Evolutionary conservation across 495 filamentous ascomycete genomes (phyloP).

Genomic region (Haplographium delicatum): DNA sequence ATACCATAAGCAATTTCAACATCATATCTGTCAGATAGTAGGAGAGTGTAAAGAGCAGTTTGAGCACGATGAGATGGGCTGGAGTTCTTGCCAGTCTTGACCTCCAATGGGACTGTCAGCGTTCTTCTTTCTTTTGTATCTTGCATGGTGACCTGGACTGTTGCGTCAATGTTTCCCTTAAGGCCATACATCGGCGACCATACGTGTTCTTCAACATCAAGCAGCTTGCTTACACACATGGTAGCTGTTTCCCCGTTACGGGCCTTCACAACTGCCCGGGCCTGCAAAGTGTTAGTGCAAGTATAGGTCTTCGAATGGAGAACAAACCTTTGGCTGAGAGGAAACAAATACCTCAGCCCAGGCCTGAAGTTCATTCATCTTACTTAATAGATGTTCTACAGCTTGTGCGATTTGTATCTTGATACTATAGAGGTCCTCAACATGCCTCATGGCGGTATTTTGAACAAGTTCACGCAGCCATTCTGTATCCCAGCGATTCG

Average conservation of each 20-base stretch:
- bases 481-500: conserved; percentile 70
- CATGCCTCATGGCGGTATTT: conserved; percentile 58
- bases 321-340: conserved; percentile 59
- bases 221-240: conserved; percentile 84
- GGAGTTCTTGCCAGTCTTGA: conserved; percentile 86
- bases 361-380: conserved; percentile 66
- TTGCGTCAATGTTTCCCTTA: conserved; percentile 98
- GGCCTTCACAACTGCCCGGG: conserved; percentile 70
- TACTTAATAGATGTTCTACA: conserved; percentile 68
- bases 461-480: conserved; percentile 62
- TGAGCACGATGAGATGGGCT: conserved; percentile 81
- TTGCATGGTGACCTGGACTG: conserved; percentile 79
- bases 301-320: background rate
- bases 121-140: conserved; percentile 58
- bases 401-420: conserved; percentile 68
- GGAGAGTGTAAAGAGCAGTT: conserved; percentile 87
- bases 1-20: conserved; percentile 83
- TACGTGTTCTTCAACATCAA: conserved; percentile 94
- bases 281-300: conserved; percentile 35
- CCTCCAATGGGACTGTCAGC: conserved; percentile 84
- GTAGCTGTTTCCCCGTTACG: conserved; percentile 64
- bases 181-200: conserved; percentile 97
- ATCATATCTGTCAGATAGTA: conserved; percentile 93
- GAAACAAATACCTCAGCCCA: conserved; percentile 84
- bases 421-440: conserved; percentile 83